phyloP scores from a whole-genome alignment of 2,329 filamentous ascomycete genomes.

The Aspergillus fumigatus region DNA sequence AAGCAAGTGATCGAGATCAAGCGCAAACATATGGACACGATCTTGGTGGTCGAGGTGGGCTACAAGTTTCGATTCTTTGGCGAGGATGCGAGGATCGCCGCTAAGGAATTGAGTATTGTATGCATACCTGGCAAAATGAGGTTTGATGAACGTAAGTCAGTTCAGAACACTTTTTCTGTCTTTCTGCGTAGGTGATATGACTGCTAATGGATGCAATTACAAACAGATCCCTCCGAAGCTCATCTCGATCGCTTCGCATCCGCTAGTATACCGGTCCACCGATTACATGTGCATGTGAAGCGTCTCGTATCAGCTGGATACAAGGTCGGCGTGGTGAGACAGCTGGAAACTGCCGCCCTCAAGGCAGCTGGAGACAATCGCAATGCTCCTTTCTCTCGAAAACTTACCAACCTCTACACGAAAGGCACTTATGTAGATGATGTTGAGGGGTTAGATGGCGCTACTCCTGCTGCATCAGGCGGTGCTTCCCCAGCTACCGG shows the following conservation, averaged over 20 bases:
- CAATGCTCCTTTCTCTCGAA: constrained; percentile 85
- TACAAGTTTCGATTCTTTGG: constrained; percentile 99
- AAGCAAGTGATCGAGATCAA: constrained; percentile 93
- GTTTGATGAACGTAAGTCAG: constrained; percentile 76
- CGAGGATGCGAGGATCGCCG: constrained; percentile 83
- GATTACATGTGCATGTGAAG: constrained; percentile 89
- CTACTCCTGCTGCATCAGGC: constrained; percentile 53
- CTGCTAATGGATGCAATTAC: not conserved
- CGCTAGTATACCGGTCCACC: constrained; percentile 89
- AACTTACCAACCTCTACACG: constrained; percentile 94
- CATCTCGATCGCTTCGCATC: constrained; percentile 90
- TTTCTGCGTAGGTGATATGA: not conserved
- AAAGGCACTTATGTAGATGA: constrained; percentile 98
- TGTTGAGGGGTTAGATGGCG: constrained; percentile 67
- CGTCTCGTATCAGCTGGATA: constrained; percentile 85
- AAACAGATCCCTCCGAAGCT: constrained; percentile 73
- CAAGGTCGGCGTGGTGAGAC: constrained; percentile 92
- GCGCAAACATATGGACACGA: constrained; percentile 78
- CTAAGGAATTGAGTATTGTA: constrained; percentile 87
- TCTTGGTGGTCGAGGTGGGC: constrained; percentile 90
- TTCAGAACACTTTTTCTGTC: not conserved
- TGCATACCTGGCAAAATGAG: constrained; percentile 94
- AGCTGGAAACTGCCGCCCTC: constrained; percentile 89
- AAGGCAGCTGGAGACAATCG: constrained; percentile 95
- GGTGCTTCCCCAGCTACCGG: constrained; percentile 60